Conservation (phyloP, 371 early-diverging fungal genomes). For the Apophysomyces sp. region DNA sequence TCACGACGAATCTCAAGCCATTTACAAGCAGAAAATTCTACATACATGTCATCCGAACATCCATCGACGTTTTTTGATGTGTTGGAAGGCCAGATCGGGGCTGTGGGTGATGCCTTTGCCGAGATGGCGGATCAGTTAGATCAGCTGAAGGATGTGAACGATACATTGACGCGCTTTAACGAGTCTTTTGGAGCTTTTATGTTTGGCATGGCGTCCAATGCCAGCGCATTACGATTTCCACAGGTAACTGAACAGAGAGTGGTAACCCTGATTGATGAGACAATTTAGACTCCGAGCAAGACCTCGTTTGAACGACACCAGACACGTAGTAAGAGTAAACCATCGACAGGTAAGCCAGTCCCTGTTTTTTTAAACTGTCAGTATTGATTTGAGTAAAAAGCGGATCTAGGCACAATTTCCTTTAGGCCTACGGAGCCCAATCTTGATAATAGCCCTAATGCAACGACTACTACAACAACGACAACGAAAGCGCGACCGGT, state of each 20-base stretch:
- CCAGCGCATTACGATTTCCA: constrained; percentile 21
- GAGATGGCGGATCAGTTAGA: constrained; percentile 25
- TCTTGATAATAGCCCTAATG: neutral
- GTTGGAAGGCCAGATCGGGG: constrained; percentile 15
- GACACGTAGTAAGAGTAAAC: neutral
- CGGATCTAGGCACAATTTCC: neutral
- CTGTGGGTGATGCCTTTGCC: constrained; percentile 11
- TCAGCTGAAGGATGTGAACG: constrained; percentile 24
- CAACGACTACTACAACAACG: neutral
- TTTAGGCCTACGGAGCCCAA: neutral
- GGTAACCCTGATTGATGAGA: too few species aligned
- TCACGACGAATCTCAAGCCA: too few species aligned
- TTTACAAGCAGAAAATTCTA: too few species aligned
- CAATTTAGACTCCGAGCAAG: constrained; percentile 8
- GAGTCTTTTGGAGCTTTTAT: constrained; percentile 37
- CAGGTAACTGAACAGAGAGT: constrained; percentile 8
- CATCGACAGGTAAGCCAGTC: neutral
- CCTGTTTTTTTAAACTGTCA: neutral
- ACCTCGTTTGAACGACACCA: constrained; percentile 11
- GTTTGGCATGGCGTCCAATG: constrained; percentile 32
- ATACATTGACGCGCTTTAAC: constrained; percentile 32
- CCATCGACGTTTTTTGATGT: constrained; percentile 10
- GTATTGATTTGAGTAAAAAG: neutral
- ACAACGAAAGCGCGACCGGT: constrained; percentile 1
- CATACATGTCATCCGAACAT: neutral